These are phyloP conservation scores for Aspergillus neoniger DNA, from an alignment of 2,329 filamentous ascomycete species.

Conservation along the genomic window DNA sequence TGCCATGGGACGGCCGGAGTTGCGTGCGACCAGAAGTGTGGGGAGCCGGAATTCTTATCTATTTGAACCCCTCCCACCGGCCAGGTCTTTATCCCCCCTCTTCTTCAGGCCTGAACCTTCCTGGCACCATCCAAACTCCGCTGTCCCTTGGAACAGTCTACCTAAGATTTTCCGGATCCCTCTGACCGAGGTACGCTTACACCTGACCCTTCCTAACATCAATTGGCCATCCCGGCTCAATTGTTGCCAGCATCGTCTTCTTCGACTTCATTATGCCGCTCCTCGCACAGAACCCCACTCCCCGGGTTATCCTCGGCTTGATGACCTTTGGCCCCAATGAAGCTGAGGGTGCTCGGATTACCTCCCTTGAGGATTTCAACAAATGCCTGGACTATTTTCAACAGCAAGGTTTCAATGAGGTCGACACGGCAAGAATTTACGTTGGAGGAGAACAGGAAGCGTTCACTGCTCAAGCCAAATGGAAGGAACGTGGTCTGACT, in stretches of 20 bases:
- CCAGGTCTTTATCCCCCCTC: background rate
- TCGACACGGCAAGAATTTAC: constrained; percentile 81
- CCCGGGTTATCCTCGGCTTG: constrained; percentile 76
- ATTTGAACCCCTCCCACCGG: background rate
- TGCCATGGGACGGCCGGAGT: background rate
- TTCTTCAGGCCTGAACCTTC: background rate
- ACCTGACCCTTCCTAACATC: too few relatives aligned
- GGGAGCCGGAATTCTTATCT: background rate
- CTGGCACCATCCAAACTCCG: background rate
- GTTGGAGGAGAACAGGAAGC: constrained; percentile 73
- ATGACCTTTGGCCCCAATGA: constrained; percentile 79
- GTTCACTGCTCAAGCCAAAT: constrained; percentile 72
- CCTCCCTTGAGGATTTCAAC: constrained; percentile 68
- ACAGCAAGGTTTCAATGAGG: constrained; percentile 75
- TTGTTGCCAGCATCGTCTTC: background rate
- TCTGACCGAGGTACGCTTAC: background rate
- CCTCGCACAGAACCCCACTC: constrained; percentile 49
- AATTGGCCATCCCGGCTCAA: background rate
- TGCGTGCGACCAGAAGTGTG: background rate
- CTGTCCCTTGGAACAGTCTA: background rate
- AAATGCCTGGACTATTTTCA: constrained; percentile 74
- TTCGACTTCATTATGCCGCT: constrained; percentile 36
- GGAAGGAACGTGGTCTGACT: constrained; percentile 75
- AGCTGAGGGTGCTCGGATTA: constrained; percentile 69
- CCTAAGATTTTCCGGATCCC: too few relatives aligned